phyloP scores from a whole-genome alignment of 2,329 filamentous ascomycete genomes.

The Zelopaecilomyces penicillatus region DNA sequence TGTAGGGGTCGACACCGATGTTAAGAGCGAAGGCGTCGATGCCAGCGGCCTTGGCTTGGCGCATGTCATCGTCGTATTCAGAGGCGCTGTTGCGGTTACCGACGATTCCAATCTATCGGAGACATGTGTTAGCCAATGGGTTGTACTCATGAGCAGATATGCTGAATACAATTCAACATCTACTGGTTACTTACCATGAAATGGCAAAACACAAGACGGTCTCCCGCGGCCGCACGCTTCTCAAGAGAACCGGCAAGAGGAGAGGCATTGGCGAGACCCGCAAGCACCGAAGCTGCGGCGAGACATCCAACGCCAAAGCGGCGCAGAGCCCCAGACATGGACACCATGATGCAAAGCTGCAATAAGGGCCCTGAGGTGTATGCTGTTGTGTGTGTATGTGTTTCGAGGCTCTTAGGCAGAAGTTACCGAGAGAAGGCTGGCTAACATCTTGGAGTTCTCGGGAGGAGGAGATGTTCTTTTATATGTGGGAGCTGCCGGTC shows the following conservation, averaged over 20 bases:
- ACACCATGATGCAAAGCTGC: slow-evolving; percentile 1
- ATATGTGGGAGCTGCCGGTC: neutral
- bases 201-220: slow-evolving; percentile 32
- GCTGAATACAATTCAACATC: neutral
- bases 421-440: too few species aligned
- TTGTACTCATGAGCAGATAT: neutral
- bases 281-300: slow-evolving; percentile 9
- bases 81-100: slow-evolving; percentile 30
- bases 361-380: too few species aligned
- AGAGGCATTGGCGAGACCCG: slow-evolving; percentile 5
- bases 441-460: too few species aligned
- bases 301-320: slow-evolving; percentile 11
- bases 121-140: neutral
- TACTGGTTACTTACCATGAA: slow-evolving; percentile 28
- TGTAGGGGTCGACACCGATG: slow-evolving; percentile 36
- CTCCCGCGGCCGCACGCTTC: slow-evolving; percentile 9
- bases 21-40: slow-evolving; percentile 44
- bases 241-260: slow-evolving; percentile 8
- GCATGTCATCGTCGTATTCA: slow-evolving; percentile 41
- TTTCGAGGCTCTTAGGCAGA: too few species aligned
- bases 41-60: slow-evolving; percentile 32
- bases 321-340: slow-evolving; percentile 9
- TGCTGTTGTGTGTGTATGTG: neutral
- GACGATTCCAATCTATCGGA: slow-evolving; percentile 34
- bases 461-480: neutral